phyloP scores from a whole-genome alignment of 1,139 yeast species.

The Suhomyces taliae region DNA sequence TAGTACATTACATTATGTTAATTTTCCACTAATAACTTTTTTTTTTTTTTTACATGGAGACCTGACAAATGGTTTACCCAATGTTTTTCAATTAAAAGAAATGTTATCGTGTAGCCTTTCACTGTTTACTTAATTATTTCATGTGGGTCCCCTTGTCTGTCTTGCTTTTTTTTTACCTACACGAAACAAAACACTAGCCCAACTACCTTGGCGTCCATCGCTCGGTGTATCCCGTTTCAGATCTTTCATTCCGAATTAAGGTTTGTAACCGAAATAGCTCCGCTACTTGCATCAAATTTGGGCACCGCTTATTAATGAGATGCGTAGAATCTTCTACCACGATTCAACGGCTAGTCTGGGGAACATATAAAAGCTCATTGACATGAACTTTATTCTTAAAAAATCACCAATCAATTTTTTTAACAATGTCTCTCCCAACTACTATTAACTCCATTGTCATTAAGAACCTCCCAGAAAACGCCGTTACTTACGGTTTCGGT shows the following conservation, averaged over 20 bases:
- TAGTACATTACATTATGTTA: no score
- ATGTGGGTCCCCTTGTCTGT: no score
- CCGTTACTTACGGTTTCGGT: not conserved
- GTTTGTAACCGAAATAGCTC: not conserved
- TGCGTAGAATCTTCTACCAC: not conserved
- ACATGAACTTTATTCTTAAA: not conserved
- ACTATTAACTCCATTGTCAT: slow-evolving; percentile 1
- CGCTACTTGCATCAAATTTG: not conserved
- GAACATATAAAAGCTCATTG: not conserved
- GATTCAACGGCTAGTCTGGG: not conserved
- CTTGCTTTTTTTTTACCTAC: no score
- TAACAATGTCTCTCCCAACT: slow-evolving; percentile 6
- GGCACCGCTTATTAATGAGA: not conserved
- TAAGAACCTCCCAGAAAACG: slow-evolving; percentile 1
- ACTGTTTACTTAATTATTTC: no score
- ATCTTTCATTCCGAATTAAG: not conserved
- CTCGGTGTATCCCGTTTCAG: not conserved
- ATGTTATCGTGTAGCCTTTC: no score
- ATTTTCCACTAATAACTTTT: no score
- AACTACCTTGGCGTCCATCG: not conserved
- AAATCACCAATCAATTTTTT: not conserved
- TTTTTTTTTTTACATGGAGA: no score
- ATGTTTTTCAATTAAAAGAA: no score
- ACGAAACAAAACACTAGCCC: not conserved
- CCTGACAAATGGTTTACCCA: no score